Conservation (phyloP, 1,284 basidiomycete genomes). For the Pseudozyma hubeiensis region DNA sequence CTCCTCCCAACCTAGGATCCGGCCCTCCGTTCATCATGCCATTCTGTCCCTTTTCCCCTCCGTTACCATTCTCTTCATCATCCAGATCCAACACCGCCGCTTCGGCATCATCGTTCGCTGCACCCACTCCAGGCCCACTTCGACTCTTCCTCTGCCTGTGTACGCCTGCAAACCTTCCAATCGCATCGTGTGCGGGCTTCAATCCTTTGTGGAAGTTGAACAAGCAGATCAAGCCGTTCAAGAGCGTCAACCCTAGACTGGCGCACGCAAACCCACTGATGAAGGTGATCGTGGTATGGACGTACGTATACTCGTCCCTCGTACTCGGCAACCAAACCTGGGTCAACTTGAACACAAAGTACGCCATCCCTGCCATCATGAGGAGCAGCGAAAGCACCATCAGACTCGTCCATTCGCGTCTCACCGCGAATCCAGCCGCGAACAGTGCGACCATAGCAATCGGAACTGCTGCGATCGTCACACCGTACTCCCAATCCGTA, state of each 20-base stretch:
- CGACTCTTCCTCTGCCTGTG: conserved; percentile 21
- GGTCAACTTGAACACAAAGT: conserved; percentile 52
- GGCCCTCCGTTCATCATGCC: background rate
- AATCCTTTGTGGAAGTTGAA: conserved; percentile 59
- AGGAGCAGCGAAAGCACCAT: conserved; percentile 53
- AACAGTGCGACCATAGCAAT: conserved; percentile 53
- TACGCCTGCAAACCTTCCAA: conserved; percentile 50
- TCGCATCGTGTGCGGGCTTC: conserved; percentile 52
- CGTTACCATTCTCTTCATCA: background rate
- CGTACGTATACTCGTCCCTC: conserved; percentile 47
- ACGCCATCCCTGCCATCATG: conserved; percentile 54
- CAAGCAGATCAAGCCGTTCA: conserved; percentile 54
- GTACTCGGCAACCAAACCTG: conserved; percentile 56
- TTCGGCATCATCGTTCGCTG: conserved; percentile 2
- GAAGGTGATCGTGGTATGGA: conserved; percentile 58
- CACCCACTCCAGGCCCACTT: background rate
- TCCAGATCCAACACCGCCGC: conserved; percentile 25
- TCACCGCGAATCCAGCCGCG: conserved; percentile 52
- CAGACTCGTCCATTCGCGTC: conserved; percentile 50
- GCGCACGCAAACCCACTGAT: conserved; percentile 54
- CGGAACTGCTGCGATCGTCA: conserved; percentile 62
- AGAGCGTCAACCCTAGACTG: conserved; percentile 38
- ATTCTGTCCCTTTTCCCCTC: conserved; percentile 15
- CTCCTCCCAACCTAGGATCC: conserved; percentile 4
- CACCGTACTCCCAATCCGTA: conserved; percentile 51